Evolutionary conservation across 2,329 filamentous ascomycete species (phyloP).

Genomic region (Trichoderma lentiforme): DNA sequence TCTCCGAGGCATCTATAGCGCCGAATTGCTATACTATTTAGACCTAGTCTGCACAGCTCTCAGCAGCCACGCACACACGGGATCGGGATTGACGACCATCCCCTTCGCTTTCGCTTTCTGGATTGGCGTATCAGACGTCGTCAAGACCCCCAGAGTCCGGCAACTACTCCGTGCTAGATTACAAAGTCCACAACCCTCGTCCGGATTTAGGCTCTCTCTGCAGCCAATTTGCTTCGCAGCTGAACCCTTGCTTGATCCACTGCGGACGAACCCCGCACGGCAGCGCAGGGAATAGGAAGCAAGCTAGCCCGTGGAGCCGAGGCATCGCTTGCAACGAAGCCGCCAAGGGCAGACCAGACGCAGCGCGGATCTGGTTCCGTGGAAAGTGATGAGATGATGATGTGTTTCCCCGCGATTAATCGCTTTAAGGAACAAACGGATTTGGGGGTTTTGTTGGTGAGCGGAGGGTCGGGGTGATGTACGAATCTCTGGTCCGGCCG

Average conservation of each 20-base stretch:
- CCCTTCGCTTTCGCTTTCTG: background rate
- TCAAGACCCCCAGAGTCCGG: background rate
- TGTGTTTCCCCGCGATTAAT: background rate
- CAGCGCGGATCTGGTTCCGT: background rate
- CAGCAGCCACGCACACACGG: background rate
- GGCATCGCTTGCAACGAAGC: background rate
- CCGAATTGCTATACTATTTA: background rate
- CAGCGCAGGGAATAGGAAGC: background rate
- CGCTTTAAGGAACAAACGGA: background rate
- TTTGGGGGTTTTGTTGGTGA: background rate
- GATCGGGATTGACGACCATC: background rate
- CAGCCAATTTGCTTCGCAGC: background rate
- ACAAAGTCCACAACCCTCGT: background rate
- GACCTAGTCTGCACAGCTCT: background rate
- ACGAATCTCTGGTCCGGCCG: background rate
- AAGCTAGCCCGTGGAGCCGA: constrained; percentile 2
- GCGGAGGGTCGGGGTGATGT: background rate
- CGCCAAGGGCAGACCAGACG: background rate
- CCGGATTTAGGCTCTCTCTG: background rate
- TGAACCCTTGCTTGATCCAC: constrained; percentile 3
- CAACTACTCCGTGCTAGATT: background rate
- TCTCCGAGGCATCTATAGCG: background rate
- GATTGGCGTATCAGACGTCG: background rate
- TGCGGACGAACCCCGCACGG: constrained; percentile 13
- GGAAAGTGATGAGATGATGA: background rate